These are phyloP conservation scores for Brassica napus DNA, from an alignment of 345 rosid species.

Conservation along the genomic window DNA sequence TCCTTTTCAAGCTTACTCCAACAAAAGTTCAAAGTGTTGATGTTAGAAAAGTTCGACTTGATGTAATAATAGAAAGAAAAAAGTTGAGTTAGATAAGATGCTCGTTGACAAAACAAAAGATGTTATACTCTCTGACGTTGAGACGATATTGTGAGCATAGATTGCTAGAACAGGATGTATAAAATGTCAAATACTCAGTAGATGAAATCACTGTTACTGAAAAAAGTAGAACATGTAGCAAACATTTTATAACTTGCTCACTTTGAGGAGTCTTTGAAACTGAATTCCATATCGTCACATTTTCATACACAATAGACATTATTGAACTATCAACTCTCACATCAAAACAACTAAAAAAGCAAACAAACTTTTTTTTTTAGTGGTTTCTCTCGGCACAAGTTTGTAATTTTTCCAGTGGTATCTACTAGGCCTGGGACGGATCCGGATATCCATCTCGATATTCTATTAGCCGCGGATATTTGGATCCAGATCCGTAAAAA, in stretches of 20 bases:
- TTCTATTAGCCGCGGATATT: no score
- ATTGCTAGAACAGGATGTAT: background rate
- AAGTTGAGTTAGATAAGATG: background rate
- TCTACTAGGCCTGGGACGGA: no score
- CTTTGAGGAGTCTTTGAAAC: conserved; percentile 1
- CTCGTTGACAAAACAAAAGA: conserved; percentile 23
- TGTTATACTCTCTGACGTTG: background rate
- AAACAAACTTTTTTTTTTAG: background rate
- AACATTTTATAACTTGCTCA: conserved; percentile 20
- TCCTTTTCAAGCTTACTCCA: no score
- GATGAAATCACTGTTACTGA: conserved; percentile 12
- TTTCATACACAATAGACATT: background rate
- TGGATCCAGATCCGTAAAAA: no score
- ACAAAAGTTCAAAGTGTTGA: no score
- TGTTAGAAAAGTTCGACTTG: no score
- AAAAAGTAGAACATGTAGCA: conserved; percentile 21
- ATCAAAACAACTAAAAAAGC: background rate
- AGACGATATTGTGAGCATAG: background rate
- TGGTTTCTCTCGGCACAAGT: background rate
- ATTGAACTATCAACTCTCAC: background rate
- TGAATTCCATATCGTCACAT: conserved; percentile 3
- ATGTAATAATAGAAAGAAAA: no score
- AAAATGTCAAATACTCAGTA: conserved; percentile 16
- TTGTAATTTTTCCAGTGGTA: background rate
- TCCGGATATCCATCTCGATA: no score